Percentiles rank a stretch among this genome's conserved stretches.
Conservation (phyloP, 371 early-diverging fungal genomes). For the Massospora cicadina region DNA sequence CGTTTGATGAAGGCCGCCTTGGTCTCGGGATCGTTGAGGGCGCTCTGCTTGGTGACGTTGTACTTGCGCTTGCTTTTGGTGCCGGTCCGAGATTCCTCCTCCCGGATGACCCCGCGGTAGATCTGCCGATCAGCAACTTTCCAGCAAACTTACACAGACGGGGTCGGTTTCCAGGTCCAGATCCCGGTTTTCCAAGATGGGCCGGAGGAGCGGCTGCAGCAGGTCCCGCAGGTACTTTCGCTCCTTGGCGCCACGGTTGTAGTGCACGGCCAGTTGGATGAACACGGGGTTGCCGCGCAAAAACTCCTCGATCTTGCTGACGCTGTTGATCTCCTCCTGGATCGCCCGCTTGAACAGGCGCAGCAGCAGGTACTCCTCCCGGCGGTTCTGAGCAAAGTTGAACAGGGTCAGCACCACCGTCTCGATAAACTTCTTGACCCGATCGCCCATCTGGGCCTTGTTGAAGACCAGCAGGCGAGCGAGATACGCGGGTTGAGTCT, state of each 20-base stretch:
- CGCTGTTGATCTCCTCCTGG: constrained; percentile 69
- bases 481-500: constrained; percentile 88
- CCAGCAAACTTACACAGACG: constrained; percentile 27
- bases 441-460: constrained; percentile 32
- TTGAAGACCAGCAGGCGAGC: constrained; percentile 66
- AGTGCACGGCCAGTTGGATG: constrained; percentile 84
- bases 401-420: constrained; percentile 83
- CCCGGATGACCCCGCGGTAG: constrained; percentile 67
- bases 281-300: constrained; percentile 87
- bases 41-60: constrained; percentile 64
- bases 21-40: constrained; percentile 73
- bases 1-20: constrained; percentile 50
- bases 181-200: constrained; percentile 49
- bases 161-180: constrained; percentile 87
- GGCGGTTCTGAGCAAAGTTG: constrained; percentile 84
- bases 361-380: constrained; percentile 93
- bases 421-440: constrained; percentile 64
- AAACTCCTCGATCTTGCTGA: constrained; percentile 69
- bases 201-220: constrained; percentile 58
- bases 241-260: constrained; percentile 88
- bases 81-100: constrained; percentile 81
- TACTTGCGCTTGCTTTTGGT: constrained; percentile 51
- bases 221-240: constrained; percentile 74
- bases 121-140: constrained; percentile 24
- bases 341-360: constrained; percentile 86